phyloP scores from a whole-genome alignment of 176 grass and related monocot genomes.

The Poa annua region DNA sequence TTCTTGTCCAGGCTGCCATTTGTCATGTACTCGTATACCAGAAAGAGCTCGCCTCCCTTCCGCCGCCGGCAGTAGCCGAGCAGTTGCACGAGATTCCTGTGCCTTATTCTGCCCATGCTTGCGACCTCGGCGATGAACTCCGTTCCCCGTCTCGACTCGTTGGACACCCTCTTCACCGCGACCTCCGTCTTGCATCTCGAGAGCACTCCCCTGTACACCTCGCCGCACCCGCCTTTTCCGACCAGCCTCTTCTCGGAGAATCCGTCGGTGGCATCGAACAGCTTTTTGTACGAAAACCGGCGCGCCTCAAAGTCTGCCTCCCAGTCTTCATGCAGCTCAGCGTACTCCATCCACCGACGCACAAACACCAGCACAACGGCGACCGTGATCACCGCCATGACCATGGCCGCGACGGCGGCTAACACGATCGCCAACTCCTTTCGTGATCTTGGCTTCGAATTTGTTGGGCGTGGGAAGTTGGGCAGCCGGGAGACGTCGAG shows the following conservation, averaged over 20 bases:
- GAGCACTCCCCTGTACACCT: slow-evolving; percentile 66
- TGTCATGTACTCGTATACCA: too few species aligned
- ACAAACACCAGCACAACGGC: too few species aligned
- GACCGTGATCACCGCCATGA: too few species aligned
- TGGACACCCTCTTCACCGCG: slow-evolving; percentile 62
- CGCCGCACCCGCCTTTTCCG: slow-evolving; percentile 65
- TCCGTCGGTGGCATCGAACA: slow-evolving; percentile 57
- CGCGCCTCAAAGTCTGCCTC: slow-evolving; percentile 71
- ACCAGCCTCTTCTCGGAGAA: slow-evolving; percentile 63
- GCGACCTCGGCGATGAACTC: slow-evolving; percentile 73
- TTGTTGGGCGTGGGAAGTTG: too few species aligned
- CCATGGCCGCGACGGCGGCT: too few species aligned
- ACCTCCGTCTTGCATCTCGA: slow-evolving; percentile 55
- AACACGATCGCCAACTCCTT: too few species aligned
- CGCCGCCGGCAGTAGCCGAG: too few species aligned
- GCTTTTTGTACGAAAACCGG: slow-evolving; percentile 73
- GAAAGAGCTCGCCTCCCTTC: too few species aligned
- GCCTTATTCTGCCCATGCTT: slow-evolving; percentile 40
- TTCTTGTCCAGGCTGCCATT: slow-evolving; percentile 66
- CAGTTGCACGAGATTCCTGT: too few species aligned
- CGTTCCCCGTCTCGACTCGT: slow-evolving; percentile 61
- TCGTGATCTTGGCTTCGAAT: too few species aligned
- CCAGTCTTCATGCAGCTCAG: slow-evolving; percentile 69
- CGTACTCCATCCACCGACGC: background rate
- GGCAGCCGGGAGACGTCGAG: slow-evolving; percentile 24